Evolutionary conservation across 225 moss, liverwort and hornwort species (phyloP).

Genomic region (Physcomitrium patens): DNA sequence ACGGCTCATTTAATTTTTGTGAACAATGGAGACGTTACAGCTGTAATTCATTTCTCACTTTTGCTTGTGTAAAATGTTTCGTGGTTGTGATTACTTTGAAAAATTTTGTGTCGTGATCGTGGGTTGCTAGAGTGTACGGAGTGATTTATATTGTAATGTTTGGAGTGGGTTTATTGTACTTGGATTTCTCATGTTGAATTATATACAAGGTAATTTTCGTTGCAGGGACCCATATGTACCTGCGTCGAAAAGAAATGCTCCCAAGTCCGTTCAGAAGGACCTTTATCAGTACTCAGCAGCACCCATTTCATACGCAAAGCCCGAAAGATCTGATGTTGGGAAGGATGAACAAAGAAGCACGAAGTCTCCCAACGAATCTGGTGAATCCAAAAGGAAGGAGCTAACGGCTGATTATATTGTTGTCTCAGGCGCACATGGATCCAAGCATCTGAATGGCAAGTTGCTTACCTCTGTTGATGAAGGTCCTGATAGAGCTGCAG

Average conservation of each 20-base stretch:
- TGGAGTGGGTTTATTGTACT: not conserved
- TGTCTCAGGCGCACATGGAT: constrained; percentile 40
- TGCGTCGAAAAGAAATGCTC: constrained; percentile 46
- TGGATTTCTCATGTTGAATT: constrained; percentile 14
- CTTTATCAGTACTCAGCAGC: constrained; percentile 73
- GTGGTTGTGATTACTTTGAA: not conserved
- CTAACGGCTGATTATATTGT: constrained; percentile 52
- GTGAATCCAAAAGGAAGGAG: constrained; percentile 61
- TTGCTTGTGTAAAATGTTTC: not conserved
- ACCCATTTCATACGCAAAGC: constrained; percentile 60
- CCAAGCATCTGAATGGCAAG: constrained; percentile 37
- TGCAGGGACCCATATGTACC: constrained; percentile 74
- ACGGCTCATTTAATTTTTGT: not conserved
- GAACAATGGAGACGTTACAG: constrained; percentile 5
- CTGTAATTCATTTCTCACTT: constrained; percentile 3
- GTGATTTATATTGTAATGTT: not conserved
- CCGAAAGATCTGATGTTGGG: constrained; percentile 51
- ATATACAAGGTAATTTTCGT: constrained; percentile 16
- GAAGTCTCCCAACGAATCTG: constrained; percentile 50
- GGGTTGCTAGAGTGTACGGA: not conserved
- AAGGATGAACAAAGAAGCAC: constrained; percentile 58
- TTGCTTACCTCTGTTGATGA: constrained; percentile 28
- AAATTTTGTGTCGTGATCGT: not conserved
- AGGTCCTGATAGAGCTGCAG: constrained; percentile 40
- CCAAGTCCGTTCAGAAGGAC: constrained; percentile 48